phyloP scores from a whole-genome alignment of 129 eudicot species.

The Flaveria linearis region DNA sequence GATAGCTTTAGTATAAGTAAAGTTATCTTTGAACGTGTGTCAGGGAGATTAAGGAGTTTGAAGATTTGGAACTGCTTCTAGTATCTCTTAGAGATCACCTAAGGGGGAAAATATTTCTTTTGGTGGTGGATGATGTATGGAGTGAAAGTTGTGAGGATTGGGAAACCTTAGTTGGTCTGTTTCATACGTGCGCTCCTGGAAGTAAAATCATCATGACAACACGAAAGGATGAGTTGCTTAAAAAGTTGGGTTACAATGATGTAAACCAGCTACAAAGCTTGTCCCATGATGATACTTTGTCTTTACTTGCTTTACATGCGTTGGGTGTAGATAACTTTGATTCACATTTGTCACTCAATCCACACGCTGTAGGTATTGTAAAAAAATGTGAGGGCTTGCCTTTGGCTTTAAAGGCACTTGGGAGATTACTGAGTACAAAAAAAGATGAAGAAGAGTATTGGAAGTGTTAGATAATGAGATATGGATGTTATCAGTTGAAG shows the following conservation, averaged over 20 bases:
- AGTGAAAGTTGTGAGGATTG: constrained; percentile 35
- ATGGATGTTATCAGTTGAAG: neutral
- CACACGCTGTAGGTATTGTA: neutral
- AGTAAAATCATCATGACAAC: constrained; percentile 67
- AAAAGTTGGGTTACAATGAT: constrained; percentile 26
- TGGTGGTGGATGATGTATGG: constrained; percentile 76
- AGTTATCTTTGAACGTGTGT: neutral
- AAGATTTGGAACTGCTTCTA: constrained; percentile 35
- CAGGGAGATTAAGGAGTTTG: constrained; percentile 26
- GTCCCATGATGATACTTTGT: neutral
- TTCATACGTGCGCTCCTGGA: constrained; percentile 42
- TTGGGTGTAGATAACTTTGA: neutral
- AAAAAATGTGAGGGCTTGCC: neutral
- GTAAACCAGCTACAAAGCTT: neutral
- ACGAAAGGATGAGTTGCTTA: constrained; percentile 46
- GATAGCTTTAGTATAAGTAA: neutral
- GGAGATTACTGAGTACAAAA: neutral
- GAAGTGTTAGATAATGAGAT: neutral
- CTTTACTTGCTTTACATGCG: neutral
- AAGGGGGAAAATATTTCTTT: constrained; percentile 40
- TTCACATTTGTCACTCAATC: neutral
- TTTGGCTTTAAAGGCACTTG: neutral
- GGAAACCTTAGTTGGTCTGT: constrained; percentile 35
- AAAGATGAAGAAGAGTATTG: neutral
- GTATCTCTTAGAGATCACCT: constrained; percentile 17